phyloP scores from a whole-genome alignment of 208 protist species.

The Crithidia brevicula region DNA sequence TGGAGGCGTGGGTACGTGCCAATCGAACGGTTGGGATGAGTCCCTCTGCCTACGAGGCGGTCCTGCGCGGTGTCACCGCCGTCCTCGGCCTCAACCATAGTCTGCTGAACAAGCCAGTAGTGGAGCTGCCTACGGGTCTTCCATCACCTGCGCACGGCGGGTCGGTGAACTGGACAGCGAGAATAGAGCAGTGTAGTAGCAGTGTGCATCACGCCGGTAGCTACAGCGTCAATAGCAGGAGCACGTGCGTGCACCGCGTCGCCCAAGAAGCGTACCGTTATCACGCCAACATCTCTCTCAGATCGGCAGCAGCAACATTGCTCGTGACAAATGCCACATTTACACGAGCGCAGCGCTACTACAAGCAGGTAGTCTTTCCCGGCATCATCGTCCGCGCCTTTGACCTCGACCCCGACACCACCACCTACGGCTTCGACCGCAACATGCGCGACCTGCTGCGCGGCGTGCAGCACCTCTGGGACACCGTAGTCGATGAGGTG shows the following conservation, averaged over 20 bases:
- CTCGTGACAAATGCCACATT: slow-evolving; percentile 34
- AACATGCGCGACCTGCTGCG: slow-evolving; percentile 26
- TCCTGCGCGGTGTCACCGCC: slow-evolving; percentile 16
- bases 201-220: no score
- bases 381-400: slow-evolving; percentile 40
- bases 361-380: slow-evolving; percentile 26
- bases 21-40: slow-evolving; percentile 35
- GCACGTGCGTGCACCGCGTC: slow-evolving; percentile 9
- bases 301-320: slow-evolving; percentile 30
- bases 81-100: slow-evolving; percentile 17
- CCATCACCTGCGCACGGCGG: no score
- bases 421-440: slow-evolving; percentile 6
- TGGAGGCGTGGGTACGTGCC: slow-evolving; percentile 27
- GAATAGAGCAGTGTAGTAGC: neutral
- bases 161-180: slow-evolving; percentile 8
- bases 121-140: neutral
- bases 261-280: slow-evolving; percentile 20
- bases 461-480: slow-evolving; percentile 42
- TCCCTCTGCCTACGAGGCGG: slow-evolving; percentile 29
- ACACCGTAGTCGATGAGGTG: slow-evolving; percentile 17
- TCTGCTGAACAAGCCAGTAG: neutral
- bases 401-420: slow-evolving; percentile 17
- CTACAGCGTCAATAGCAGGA: neutral
- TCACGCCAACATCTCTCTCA: slow-evolving; percentile 37
- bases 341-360: slow-evolving; percentile 22